A percentile compares a stretch with the other conserved stretches of the same genome.
Evolutionary conservation across 129 eudicot species (phyloP).

Genomic region (Mikania micrantha): DNA sequence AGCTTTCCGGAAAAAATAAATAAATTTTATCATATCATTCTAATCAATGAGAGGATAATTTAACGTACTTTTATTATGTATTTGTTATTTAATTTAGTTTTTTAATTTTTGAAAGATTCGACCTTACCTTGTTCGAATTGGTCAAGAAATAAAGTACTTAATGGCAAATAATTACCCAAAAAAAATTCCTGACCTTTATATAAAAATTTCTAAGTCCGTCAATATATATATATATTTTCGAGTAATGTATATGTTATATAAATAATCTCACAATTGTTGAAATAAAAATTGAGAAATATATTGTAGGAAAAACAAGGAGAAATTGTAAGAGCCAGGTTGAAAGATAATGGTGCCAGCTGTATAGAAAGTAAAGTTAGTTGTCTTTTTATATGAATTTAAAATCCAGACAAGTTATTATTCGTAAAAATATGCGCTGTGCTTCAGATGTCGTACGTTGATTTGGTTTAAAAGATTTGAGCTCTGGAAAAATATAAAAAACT

Average conservation of each 20-base stretch:
- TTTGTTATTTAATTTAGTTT: too few species aligned
- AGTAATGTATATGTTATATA: background rate
- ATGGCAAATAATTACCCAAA: too few species aligned
- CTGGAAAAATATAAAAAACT: background rate
- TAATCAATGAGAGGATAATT: too few species aligned
- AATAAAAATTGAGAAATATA: background rate
- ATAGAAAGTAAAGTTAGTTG: constrained; percentile 4
- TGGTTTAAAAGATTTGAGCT: background rate
- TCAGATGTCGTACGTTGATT: background rate
- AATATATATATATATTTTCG: too few species aligned
- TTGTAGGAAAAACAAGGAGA: background rate
- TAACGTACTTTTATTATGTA: too few species aligned
- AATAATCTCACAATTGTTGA: background rate
- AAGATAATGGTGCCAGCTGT: constrained; percentile 19
- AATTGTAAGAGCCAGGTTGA: constrained; percentile 2
- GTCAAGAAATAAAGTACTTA: too few species aligned
- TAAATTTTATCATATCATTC: too few species aligned
- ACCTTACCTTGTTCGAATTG: too few species aligned
- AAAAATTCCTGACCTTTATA: too few species aligned
- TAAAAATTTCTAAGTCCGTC: too few species aligned
- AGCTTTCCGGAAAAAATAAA: too few species aligned
- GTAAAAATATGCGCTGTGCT: background rate
- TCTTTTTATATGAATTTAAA: background rate
- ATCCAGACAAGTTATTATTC: background rate
- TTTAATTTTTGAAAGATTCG: too few species aligned